Conservation (phyloP, 1,139 yeast genomes). For the Eremothecium gossypii region DNA sequence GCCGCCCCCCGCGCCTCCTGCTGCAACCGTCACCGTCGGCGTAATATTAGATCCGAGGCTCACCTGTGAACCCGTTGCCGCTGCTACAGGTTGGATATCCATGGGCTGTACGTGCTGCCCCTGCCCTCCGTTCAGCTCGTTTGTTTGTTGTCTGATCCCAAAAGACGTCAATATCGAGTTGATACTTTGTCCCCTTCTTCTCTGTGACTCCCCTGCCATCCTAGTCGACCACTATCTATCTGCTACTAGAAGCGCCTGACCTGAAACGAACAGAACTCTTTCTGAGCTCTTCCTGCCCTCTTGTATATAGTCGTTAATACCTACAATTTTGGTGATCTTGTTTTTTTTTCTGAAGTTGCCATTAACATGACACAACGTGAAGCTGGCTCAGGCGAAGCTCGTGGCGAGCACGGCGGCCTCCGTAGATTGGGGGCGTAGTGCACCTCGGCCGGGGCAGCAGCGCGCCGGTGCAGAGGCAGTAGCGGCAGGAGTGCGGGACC, state of each 20-base stretch:
- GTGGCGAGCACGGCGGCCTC: too few relatives aligned
- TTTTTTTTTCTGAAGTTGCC: background rate
- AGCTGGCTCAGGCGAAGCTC: too few relatives aligned
- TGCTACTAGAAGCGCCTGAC: background rate
- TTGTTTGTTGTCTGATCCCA: conserved; percentile 20
- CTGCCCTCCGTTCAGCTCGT: conserved; percentile 3
- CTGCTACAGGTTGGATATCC: background rate
- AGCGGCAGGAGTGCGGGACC: too few relatives aligned
- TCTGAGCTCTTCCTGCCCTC: background rate
- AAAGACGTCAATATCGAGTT: conserved; percentile 20
- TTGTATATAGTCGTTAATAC: background rate
- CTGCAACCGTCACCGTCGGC: background rate
- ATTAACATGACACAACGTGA: too few relatives aligned
- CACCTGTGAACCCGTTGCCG: background rate
- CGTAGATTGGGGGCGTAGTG: too few relatives aligned
- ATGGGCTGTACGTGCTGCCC: conserved; percentile 3
- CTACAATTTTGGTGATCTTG: conserved; percentile 1
- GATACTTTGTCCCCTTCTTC: conserved; percentile 23
- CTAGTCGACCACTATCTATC: background rate
- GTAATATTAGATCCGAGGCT: background rate
- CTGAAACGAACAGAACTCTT: background rate
- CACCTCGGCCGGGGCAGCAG: too few relatives aligned
- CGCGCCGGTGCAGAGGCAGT: too few relatives aligned
- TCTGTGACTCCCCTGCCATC: conserved; percentile 5
- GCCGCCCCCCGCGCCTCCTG: background rate